Evolutionary conservation across 1,139 yeast species (phyloP).

Genomic region (Pichia sp.): DNA sequence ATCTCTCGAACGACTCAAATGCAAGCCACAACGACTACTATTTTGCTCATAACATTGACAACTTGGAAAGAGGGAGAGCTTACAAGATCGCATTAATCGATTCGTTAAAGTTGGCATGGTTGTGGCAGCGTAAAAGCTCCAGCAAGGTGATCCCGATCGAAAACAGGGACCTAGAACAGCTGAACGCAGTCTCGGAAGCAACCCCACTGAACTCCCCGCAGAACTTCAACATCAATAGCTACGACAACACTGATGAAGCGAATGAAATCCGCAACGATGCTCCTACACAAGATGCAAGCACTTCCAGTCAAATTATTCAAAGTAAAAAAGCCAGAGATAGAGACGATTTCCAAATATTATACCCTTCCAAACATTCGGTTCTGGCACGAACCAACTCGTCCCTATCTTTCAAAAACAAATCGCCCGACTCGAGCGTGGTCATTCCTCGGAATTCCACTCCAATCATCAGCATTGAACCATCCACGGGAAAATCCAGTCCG

Average conservation of each 20-base stretch:
- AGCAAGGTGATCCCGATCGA: not conserved
- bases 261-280: not conserved
- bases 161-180: constrained; percentile 10
- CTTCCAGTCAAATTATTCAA: not conserved
- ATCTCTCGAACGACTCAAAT: constrained; percentile 8
- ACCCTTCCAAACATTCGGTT: not conserved
- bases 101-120: constrained; percentile 27
- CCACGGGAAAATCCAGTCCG: not conserved
- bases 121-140: constrained; percentile 11
- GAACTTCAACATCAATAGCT: not conserved
- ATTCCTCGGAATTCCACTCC: not conserved
- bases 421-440: not conserved
- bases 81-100: constrained; percentile 29
- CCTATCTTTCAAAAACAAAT: not conserved
- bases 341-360: constrained; percentile 2
- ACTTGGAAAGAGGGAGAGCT: constrained; percentile 26
- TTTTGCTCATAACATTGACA: constrained; percentile 25
- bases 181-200: not conserved
- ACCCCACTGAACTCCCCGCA: constrained; percentile 7
- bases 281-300: not conserved
- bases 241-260: not conserved
- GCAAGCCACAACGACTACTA: constrained; percentile 17
- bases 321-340: not conserved
- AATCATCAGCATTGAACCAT: constrained; percentile 1
- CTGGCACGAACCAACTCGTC: not conserved